Evolutionary conservation across 768 basidiomycete species (phyloP).

Genomic region (Glaciozyma antarctica): DNA sequence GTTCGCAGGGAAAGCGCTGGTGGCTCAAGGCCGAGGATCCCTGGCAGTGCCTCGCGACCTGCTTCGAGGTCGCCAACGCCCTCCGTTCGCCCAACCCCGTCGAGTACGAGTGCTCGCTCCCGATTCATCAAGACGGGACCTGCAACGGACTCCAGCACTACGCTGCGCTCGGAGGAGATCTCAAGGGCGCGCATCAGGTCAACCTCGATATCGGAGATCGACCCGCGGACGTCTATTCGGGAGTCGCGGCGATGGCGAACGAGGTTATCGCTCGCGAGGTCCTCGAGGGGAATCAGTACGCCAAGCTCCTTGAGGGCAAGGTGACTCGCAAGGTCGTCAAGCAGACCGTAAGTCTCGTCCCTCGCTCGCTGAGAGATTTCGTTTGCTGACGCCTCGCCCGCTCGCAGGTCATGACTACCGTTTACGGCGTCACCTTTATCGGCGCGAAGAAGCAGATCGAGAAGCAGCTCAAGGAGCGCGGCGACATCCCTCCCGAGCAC

Average conservation of each 20-base stretch:
- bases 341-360: slow-evolving; percentile 62
- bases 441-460: slow-evolving; percentile 94
- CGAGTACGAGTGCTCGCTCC: slow-evolving; percentile 57
- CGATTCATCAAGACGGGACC: slow-evolving; percentile 94
- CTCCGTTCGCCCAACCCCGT: slow-evolving; percentile 58
- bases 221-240: slow-evolving; percentile 91
- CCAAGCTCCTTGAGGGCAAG: slow-evolving; percentile 60
- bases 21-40: slow-evolving; percentile 89
- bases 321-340: slow-evolving; percentile 91
- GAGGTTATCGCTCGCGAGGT: slow-evolving; percentile 46
- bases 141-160: slow-evolving; percentile 99
- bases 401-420: slow-evolving; percentile 87
- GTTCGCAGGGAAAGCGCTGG: slow-evolving; percentile 60
- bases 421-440: slow-evolving; percentile 92
- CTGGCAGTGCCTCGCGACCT: slow-evolving; percentile 92
- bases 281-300: slow-evolving; percentile 43
- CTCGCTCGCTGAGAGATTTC: not conserved
- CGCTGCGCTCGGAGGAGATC: slow-evolving; percentile 90
- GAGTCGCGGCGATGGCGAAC: slow-evolving; percentile 80
- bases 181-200: slow-evolving; percentile 77
- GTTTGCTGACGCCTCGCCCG: not conserved
- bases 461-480: slow-evolving; percentile 67
- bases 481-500: slow-evolving; percentile 61
- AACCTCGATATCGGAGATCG: slow-evolving; percentile 70
- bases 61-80: slow-evolving; percentile 76